Conservation (phyloP, 1,284 basidiomycete species). For the Athelia sp. region DNA sequence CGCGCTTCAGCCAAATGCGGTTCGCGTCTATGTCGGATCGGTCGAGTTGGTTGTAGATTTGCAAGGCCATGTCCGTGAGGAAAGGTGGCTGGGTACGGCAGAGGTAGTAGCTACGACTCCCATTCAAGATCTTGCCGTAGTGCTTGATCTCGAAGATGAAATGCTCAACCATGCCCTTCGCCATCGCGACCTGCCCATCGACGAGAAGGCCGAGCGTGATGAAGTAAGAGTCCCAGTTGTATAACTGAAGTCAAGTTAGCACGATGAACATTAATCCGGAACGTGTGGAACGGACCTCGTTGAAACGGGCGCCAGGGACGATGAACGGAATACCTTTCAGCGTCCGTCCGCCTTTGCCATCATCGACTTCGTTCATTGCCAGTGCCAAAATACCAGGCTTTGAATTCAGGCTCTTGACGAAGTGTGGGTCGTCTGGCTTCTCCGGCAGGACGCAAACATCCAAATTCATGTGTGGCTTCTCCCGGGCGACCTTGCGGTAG, state of each 20-base stretch:
- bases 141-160: slow-evolving; percentile 99
- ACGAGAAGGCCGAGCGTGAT: slow-evolving; percentile 92
- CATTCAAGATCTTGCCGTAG: slow-evolving; percentile 87
- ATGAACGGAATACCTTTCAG: slow-evolving; percentile 95
- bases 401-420: slow-evolving; percentile 90
- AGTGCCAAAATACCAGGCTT: slow-evolving; percentile 93
- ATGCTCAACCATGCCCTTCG: slow-evolving; percentile 96
- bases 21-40: slow-evolving; percentile 79
- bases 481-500: slow-evolving; percentile 76
- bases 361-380: slow-evolving; percentile 92
- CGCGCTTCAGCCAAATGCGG: slow-evolving; percentile 88
- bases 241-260: slow-evolving; percentile 44
- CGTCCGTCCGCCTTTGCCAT: slow-evolving; percentile 71
- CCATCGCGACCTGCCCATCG: slow-evolving; percentile 90
- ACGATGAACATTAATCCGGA: slow-evolving; percentile 5
- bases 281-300: slow-evolving; percentile 64
- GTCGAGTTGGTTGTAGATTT: slow-evolving; percentile 95
- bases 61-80: slow-evolving; percentile 96
- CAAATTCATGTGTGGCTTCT: slow-evolving; percentile 88
- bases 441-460: slow-evolving; percentile 87
- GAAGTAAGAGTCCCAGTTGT: slow-evolving; percentile 95
- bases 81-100: slow-evolving; percentile 97
- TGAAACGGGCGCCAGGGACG: slow-evolving; percentile 96
- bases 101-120: slow-evolving; percentile 85
- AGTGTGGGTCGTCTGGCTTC: slow-evolving; percentile 82